These are phyloP conservation scores for Monilinia aucupariae DNA, from an alignment of 2,329 filamentous ascomycete species.

Conservation along the genomic window DNA sequence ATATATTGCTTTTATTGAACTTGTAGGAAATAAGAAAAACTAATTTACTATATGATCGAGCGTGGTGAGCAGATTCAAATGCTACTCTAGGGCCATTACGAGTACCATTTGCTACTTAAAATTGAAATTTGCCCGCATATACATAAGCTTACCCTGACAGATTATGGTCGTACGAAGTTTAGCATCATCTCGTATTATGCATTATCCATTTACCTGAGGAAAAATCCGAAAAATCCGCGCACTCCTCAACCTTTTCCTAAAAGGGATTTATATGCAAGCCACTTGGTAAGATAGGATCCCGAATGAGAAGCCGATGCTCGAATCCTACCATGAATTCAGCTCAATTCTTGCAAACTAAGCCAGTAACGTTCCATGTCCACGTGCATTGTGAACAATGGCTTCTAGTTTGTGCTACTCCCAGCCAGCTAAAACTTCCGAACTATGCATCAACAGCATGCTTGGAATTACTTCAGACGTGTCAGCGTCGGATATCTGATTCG, in stretches of 20 bases:
- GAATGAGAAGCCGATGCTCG: background rate
- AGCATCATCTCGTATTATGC: constrained; percentile 3
- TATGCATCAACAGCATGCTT: background rate
- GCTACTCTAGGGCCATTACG: background rate
- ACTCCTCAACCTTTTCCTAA: background rate
- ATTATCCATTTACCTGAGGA: background rate
- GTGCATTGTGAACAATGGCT: constrained; percentile 58
- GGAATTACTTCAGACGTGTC: constrained; percentile 56
- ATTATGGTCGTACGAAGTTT: background rate
- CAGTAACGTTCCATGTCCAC: constrained; percentile 55
- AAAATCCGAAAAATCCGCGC: background rate
- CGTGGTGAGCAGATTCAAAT: background rate
- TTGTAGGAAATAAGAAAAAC: no score
- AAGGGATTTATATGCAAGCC: background rate
- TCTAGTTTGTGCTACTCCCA: constrained; percentile 56
- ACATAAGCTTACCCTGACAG: background rate
- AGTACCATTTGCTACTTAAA: constrained; percentile 2
- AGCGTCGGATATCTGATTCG: constrained; percentile 81
- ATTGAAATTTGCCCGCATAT: background rate
- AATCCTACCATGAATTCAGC: background rate
- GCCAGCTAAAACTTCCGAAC: background rate
- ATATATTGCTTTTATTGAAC: no score
- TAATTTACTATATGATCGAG: no score
- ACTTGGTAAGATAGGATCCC: background rate
- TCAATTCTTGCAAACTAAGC: constrained; percentile 63